Conservation (phyloP, 2,329 filamentous ascomycete species). For the Lizonia empirigonia region DNA sequence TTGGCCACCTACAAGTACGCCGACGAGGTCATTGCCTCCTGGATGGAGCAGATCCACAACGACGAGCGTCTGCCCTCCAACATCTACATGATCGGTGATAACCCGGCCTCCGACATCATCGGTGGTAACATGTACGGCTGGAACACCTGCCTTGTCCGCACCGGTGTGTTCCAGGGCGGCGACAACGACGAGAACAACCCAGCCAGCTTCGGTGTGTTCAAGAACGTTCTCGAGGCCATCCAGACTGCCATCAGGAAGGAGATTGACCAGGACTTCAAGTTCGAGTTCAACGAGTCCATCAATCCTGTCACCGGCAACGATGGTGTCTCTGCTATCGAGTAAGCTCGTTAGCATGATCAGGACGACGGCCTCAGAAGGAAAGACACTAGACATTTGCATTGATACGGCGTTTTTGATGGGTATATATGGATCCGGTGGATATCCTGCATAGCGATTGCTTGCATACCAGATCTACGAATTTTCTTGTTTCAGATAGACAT, state of each 20-base stretch:
- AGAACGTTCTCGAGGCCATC: slow-evolving; percentile 74
- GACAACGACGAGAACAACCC: slow-evolving; percentile 79
- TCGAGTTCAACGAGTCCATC: slow-evolving; percentile 72
- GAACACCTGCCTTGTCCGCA: slow-evolving; percentile 80
- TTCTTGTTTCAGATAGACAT: slow-evolving; percentile 5
- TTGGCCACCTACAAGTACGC: slow-evolving; percentile 79
- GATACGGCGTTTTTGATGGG: slow-evolving; percentile 11
- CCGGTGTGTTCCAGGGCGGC: slow-evolving; percentile 77
- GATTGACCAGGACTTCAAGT: slow-evolving; percentile 74
- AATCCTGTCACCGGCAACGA: slow-evolving; percentile 68
- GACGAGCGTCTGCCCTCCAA: slow-evolving; percentile 71
- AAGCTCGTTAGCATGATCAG: slow-evolving; percentile 29
- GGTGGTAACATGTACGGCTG: slow-evolving; percentile 82
- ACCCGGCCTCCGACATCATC: slow-evolving; percentile 74
- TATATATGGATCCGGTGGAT: slow-evolving; percentile 16
- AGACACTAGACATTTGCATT: slow-evolving; percentile 3
- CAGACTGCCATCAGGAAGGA: slow-evolving; percentile 70
- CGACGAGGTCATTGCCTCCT: slow-evolving; percentile 72
- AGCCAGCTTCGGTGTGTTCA: slow-evolving; percentile 76
- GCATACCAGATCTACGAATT: slow-evolving; percentile 21
- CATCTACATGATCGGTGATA: slow-evolving; percentile 79
- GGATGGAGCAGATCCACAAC: slow-evolving; percentile 78
- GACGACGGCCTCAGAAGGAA: too few species aligned
- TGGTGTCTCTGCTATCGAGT: slow-evolving; percentile 62
- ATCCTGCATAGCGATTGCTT: slow-evolving; percentile 20